These are phyloP conservation scores for Phytophthora pluvialis DNA, from an alignment of 352 stramenopile species.

Conservation along the genomic window DNA sequence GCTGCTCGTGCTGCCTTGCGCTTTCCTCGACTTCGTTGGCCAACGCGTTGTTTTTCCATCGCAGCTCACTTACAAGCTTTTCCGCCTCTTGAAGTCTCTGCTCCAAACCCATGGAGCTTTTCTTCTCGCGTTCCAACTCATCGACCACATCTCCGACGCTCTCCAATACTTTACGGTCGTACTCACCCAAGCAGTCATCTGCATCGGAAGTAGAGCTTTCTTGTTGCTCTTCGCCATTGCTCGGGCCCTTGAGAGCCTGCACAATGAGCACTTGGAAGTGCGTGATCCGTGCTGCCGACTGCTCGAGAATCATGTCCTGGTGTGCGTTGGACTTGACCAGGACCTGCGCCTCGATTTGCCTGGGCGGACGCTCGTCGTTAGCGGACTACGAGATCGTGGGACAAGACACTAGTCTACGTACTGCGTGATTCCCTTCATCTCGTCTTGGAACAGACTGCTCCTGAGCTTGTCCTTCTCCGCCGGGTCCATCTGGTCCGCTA, in stretches of 20 bases:
- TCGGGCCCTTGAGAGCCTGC: conserved; percentile 21
- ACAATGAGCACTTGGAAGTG: conserved; percentile 63
- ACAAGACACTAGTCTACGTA: conserved; percentile 24
- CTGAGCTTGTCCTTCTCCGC: conserved; percentile 69
- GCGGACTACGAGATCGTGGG: background rate
- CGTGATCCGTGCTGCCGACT: conserved; percentile 59
- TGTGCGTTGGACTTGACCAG: conserved; percentile 56
- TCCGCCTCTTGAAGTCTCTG: conserved; percentile 55
- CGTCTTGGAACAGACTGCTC: conserved; percentile 55
- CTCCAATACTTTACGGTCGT: conserved; percentile 71
- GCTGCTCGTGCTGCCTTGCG: conserved; percentile 33
- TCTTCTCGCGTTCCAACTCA: conserved; percentile 48
- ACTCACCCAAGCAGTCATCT: conserved; percentile 63
- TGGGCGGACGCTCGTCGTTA: conserved; percentile 25
- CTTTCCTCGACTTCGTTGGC: conserved; percentile 50
- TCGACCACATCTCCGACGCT: conserved; percentile 58
- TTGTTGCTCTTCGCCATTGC: conserved; percentile 8
- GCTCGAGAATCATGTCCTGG: conserved; percentile 70
- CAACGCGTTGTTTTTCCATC: conserved; percentile 64
- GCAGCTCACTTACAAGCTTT: conserved; percentile 48
- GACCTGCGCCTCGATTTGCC: conserved; percentile 59
- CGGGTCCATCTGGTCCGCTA: conserved; percentile 60
- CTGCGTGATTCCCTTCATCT: conserved; percentile 61
- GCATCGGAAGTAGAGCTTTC: conserved; percentile 7
- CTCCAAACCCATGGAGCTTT: conserved; percentile 42